These are phyloP conservation scores for Dactylellina cionopaga DNA, from an alignment of 2,329 filamentous ascomycete genomes.

Conservation along the genomic window DNA sequence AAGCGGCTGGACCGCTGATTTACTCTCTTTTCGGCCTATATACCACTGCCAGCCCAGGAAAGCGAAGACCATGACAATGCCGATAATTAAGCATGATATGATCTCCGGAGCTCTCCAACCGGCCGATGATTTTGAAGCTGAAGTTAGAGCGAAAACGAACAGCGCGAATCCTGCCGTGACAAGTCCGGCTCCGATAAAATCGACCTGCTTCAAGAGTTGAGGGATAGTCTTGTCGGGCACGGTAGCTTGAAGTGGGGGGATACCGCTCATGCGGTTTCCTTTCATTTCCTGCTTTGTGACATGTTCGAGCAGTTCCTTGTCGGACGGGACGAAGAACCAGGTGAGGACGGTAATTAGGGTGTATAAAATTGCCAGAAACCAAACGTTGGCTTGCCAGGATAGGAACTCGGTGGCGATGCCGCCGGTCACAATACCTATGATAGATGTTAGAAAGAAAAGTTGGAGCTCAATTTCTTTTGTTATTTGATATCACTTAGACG, in stretches of 20 bases:
- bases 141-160: constrained; percentile 41
- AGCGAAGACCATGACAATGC: constrained; percentile 11
- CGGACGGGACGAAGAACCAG: constrained; percentile 50
- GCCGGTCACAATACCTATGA: constrained; percentile 36
- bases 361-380: constrained; percentile 46
- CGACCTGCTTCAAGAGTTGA: constrained; percentile 40
- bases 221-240: constrained; percentile 10
- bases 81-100: constrained; percentile 34
- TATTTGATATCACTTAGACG: too few relatives aligned
- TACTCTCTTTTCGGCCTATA: constrained; percentile 2
- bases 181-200: constrained; percentile 41
- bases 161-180: constrained; percentile 47
- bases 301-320: constrained; percentile 35
- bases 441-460: background rate
- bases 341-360: constrained; percentile 25
- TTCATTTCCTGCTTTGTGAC: constrained; percentile 22
- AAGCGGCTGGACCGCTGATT: constrained; percentile 29
- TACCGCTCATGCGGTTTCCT: constrained; percentile 43
- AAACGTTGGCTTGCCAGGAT: constrained; percentile 49
- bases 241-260: background rate
- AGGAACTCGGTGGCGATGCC: constrained; percentile 45
- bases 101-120: constrained; percentile 41
- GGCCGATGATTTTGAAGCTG: constrained; percentile 25
- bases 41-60: constrained; percentile 47
- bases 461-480: background rate